A percentile compares a stretch with the other conserved stretches of the same genome.
Evolutionary conservation across 192 early-diverging fungal species (phyloP).

Genomic region (Rhizoclosmatium globosum): DNA sequence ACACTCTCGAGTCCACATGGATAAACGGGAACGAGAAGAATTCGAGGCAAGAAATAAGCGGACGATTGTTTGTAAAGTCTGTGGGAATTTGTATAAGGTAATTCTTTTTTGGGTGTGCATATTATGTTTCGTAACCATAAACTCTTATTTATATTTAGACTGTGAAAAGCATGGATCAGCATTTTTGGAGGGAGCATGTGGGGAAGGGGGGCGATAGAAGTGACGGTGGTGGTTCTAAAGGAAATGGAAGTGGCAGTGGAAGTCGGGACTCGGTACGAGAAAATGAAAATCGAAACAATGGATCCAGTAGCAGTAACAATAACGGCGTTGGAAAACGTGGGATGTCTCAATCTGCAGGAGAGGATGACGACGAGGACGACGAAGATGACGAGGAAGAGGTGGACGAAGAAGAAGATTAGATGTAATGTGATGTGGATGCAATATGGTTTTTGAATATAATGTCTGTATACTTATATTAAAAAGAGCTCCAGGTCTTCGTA

Average conservation of each 20-base stretch:
- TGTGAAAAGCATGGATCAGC: slow-evolving; percentile 33
- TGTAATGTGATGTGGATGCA: too few relatives aligned
- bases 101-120: too few relatives aligned
- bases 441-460: too few relatives aligned
- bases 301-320: too few relatives aligned
- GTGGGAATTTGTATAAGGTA: slow-evolving; percentile 30
- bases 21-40: slow-evolving; percentile 41
- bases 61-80: slow-evolving; percentile 26
- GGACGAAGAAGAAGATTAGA: too few relatives aligned
- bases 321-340: neutral
- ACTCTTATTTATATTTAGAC: neutral
- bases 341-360: too few relatives aligned
- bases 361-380: too few relatives aligned
- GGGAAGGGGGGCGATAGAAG: neutral
- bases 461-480: too few relatives aligned
- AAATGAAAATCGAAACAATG: too few relatives aligned
- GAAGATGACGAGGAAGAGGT: too few relatives aligned
- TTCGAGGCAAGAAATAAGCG: neutral
- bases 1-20: slow-evolving; percentile 39
- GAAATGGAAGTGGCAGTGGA: neutral
- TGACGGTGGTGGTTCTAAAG: neutral
- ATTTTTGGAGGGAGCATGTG: slow-evolving; percentile 32
- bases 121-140: too few relatives aligned
- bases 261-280: neutral
- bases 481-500: too few relatives aligned